Percentiles rank a stretch among this genome's conserved stretches.
phyloP scores from a whole-genome alignment of 345 rosid species.

The Hibiscus mutabilis region DNA sequence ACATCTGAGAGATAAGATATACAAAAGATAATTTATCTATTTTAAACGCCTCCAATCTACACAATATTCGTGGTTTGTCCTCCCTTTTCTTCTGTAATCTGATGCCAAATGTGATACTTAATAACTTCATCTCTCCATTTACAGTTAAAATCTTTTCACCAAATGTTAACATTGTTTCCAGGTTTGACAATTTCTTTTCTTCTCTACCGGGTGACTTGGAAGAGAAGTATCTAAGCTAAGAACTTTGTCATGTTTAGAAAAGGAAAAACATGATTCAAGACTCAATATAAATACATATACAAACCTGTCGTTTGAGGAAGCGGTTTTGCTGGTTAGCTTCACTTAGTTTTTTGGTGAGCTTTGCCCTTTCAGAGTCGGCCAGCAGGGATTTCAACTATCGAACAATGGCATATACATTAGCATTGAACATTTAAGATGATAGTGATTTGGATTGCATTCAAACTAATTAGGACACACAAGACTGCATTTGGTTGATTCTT shows the following conservation, averaged over 20 bases:
- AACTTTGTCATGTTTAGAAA: not conserved
- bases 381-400: constrained; percentile 58
- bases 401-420: constrained; percentile 3
- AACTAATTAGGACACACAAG: not conserved
- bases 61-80: not conserved
- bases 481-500: not conserved
- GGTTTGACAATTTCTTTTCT: not conserved
- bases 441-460: not conserved
- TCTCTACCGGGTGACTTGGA: not conserved
- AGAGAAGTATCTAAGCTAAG: not conserved
- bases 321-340: constrained; percentile 97
- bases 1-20: too few relatives aligned
- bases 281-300: not conserved
- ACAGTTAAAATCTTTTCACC: not conserved
- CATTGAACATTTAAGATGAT: not conserved
- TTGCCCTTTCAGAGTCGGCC: constrained; percentile 63
- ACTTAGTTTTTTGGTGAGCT: constrained; percentile 61
- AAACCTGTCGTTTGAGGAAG: constrained; percentile 77
- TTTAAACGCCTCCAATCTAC: too few relatives aligned
- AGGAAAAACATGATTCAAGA: not conserved
- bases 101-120: not conserved
- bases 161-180: not conserved
- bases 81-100: not conserved
- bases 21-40: too few relatives aligned
- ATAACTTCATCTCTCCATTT: not conserved